Conservation (phyloP, 495 filamentous ascomycete genomes). For the Trichocladium antarcticum region DNA sequence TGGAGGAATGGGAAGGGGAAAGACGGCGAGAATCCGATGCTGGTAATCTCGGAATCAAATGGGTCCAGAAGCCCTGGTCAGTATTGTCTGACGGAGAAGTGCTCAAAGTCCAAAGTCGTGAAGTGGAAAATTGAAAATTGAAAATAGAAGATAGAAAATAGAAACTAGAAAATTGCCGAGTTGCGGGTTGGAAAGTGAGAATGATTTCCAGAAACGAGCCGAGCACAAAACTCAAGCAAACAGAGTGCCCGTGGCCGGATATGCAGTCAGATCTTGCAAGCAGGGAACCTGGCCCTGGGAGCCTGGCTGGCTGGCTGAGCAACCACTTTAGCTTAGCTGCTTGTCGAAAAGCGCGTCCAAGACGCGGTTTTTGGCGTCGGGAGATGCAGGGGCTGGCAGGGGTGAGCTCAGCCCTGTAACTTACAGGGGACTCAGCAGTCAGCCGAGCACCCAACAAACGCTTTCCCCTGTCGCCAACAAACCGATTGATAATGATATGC, state of each 20-base stretch:
- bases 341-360: constrained; percentile 9
- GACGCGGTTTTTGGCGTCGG: constrained; percentile 22
- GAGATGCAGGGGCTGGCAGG: constrained; percentile 5
- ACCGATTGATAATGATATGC: not conserved
- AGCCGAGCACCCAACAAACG: not conserved
- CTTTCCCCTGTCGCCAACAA: not conserved
- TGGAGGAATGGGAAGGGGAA: not conserved
- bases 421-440: not conserved
- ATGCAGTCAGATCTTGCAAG: constrained; percentile 7
- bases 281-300: constrained; percentile 1
- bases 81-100: not conserved
- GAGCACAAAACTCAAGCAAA: not conserved
- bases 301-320: constrained; percentile 7
- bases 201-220: not conserved
- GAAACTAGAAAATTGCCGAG: not conserved
- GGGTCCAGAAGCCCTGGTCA: not conserved
- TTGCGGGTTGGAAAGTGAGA: not conserved
- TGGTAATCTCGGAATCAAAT: not conserved
- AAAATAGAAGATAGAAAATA: not conserved
- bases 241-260: not conserved
- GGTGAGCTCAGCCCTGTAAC: not conserved
- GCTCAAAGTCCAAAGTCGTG: not conserved
- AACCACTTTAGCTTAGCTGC: constrained; percentile 4
- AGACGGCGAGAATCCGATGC: not conserved
- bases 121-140: not conserved